Evolutionary conservation across 2,329 filamentous ascomycete species (phyloP).

Genomic region (Zymoseptoria crescenta): DNA sequence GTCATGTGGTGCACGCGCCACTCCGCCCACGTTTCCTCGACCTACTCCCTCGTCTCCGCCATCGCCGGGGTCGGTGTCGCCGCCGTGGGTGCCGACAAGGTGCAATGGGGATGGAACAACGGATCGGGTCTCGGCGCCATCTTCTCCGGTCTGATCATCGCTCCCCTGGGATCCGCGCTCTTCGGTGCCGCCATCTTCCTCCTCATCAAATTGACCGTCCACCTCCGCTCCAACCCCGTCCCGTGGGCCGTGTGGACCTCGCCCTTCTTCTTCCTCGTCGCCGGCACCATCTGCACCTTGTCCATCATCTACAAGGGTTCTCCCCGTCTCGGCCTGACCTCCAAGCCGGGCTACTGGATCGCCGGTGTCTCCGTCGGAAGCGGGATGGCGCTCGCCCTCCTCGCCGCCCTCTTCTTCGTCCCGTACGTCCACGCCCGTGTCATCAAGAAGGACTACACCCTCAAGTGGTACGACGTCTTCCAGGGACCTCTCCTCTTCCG

Average conservation of each 20-base stretch:
- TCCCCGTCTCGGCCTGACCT: constrained; percentile 37
- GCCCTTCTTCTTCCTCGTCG: constrained; percentile 43
- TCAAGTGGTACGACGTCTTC: constrained; percentile 28
- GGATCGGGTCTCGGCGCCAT: constrained; percentile 40
- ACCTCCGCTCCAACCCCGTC: constrained; percentile 43
- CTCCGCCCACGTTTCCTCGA: constrained; percentile 54
- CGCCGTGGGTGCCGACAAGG: constrained; percentile 37
- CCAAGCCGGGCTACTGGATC: constrained; percentile 36
- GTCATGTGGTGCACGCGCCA: constrained; percentile 49
- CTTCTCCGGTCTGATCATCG: constrained; percentile 40
- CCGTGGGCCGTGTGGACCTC: constrained; percentile 44
- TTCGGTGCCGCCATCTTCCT: constrained; percentile 46
- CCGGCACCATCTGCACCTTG: constrained; percentile 38
- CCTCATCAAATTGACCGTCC: constrained; percentile 43
- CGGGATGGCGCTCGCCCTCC: constrained; percentile 27
- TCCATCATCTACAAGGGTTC: constrained; percentile 50
- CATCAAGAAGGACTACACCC: constrained; percentile 26
- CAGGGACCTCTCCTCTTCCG: constrained; percentile 35
- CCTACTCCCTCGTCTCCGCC: constrained; percentile 53
- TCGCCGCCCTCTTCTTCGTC: constrained; percentile 38
- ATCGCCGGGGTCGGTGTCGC: constrained; percentile 54
- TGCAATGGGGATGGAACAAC: constrained; percentile 37
- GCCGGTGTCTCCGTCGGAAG: constrained; percentile 44
- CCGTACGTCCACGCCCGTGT: constrained; percentile 28
- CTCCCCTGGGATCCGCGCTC: constrained; percentile 40